Evolutionary conservation across 2,329 filamentous ascomycete genomes (phyloP).

Genomic region (Aspergillus udagawae): DNA sequence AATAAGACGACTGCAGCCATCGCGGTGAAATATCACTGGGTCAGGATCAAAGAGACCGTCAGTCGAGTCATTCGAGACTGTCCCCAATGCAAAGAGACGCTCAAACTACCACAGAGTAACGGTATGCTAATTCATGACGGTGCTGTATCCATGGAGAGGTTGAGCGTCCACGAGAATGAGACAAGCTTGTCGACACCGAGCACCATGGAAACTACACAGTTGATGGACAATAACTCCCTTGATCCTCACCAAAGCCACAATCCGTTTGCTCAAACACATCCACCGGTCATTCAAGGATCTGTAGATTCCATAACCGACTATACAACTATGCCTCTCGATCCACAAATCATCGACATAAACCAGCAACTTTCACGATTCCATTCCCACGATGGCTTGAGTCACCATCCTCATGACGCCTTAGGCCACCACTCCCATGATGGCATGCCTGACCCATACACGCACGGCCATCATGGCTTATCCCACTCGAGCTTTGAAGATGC

Average conservation of each 20-base stretch:
- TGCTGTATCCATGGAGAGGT: slow-evolving; percentile 6
- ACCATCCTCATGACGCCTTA: background rate
- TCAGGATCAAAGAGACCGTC: slow-evolving; percentile 95
- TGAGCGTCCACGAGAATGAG: slow-evolving; percentile 7
- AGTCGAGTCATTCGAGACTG: slow-evolving; percentile 92
- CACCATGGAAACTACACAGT: slow-evolving; percentile 11
- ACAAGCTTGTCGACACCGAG: slow-evolving; percentile 9
- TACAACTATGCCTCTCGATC: slow-evolving; percentile 55
- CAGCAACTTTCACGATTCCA: slow-evolving; percentile 41
- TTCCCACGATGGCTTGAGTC: slow-evolving; percentile 31
- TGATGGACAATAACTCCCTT: slow-evolving; percentile 20
- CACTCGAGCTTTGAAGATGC: slow-evolving; percentile 36
- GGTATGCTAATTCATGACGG: slow-evolving; percentile 27
- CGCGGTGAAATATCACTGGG: slow-evolving; percentile 94
- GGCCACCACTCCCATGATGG: slow-evolving; percentile 25
- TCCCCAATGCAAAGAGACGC: slow-evolving; percentile 76
- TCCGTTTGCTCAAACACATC: slow-evolving; percentile 28
- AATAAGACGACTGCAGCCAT: slow-evolving; percentile 97
- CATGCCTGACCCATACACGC: slow-evolving; percentile 33
- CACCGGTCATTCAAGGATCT: slow-evolving; percentile 31
- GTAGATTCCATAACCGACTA: slow-evolving; percentile 40
- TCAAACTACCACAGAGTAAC: slow-evolving; percentile 51
- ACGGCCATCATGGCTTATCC: slow-evolving; percentile 27
- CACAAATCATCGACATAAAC: slow-evolving; percentile 55
- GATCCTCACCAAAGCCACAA: slow-evolving; percentile 24